Base-by-base conservation (phyloP, 1,139 yeast species). In the Yamadazyma friedrichii region DNA sequence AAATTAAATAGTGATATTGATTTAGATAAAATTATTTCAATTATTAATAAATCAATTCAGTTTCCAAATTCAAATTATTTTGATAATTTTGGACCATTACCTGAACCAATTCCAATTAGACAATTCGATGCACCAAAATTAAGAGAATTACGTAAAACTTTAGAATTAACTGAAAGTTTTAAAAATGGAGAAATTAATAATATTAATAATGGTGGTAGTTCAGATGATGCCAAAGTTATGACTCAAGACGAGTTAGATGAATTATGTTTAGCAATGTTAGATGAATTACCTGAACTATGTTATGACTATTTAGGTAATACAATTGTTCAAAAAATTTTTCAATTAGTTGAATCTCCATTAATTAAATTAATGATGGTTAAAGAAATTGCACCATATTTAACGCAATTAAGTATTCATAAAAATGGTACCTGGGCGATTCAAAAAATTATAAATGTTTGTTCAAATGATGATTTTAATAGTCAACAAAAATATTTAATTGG, bases 351-450 rank as follows among this genome's bases (percentile, higher is more conserved):
- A 41, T 79, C 88, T 2, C 81, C 85, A 26, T 72, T 82, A 6
- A 73, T 89, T 42, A 87, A 88, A 56, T 84, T 86, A 52, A 77
- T 85, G 63, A 85, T 94, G 89, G 76, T 93, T 39, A 80, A 84
- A 55, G 80, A 78, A 51, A 80, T 94, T 39, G 73, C 86, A 3
- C 95, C 94, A 15, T 87, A 75, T 55, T 71, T 94, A 49, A 87
- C 97, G 1, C 95, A 89, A 55, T 84, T 93, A 70, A 94, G 98
- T 54, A 84, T 88, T 43, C 99, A 93, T 66, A 93, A 93, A 58
- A 93, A 94, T 61, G 99, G 99, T 47, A 93, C 99, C 3, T 93
- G 98, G 98, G 98, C 98, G 2, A 95, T 96, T 25, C 98, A 94
- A 62, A 94, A 93, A 62, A 84, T 93, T 59, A 89, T 94, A 53